Evolutionary conservation across 139 green algal genomes (phyloP).

Genomic region (Chlamydomonas schloesseri): DNA sequence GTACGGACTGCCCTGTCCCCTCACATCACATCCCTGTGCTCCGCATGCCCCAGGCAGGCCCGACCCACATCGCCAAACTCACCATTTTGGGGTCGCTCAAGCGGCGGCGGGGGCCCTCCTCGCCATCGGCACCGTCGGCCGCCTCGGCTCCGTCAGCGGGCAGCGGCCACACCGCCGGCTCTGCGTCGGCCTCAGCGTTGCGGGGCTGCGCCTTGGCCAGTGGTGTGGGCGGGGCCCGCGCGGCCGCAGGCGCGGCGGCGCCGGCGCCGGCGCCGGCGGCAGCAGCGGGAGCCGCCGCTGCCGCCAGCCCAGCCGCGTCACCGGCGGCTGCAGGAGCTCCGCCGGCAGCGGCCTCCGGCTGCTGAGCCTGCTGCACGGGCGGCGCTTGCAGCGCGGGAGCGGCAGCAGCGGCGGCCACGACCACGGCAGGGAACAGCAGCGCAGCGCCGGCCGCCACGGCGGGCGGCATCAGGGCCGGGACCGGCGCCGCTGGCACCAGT

Average conservation of each 20-base stretch:
- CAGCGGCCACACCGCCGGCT: slow-evolving; percentile 19
- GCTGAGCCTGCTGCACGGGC: too few species aligned
- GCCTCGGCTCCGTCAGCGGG: not conserved
- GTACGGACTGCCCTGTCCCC: too few species aligned
- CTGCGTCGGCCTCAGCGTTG: not conserved
- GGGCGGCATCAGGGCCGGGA: too few species aligned
- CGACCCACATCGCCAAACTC: not conserved
- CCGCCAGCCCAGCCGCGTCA: not conserved
- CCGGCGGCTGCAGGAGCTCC: not conserved
- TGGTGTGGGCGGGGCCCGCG: not conserved
- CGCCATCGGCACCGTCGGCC: not conserved
- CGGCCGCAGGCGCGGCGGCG: too few species aligned
- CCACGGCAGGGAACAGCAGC: too few species aligned
- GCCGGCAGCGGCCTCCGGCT: not conserved
- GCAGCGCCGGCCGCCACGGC: too few species aligned
- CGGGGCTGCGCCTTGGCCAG: not conserved
- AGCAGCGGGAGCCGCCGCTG: not conserved
- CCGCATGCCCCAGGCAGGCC: too few species aligned
- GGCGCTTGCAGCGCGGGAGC: too few species aligned
- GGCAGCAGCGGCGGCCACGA: too few species aligned
- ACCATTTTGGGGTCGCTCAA: slow-evolving; percentile 19
- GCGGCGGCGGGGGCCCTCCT: not conserved
- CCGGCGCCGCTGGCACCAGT: too few species aligned
- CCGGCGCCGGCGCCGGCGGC: not conserved
- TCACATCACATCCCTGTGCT: too few species aligned